Percentiles rank a stretch among this genome's conserved stretches.
Conservation (phyloP, 345 rosid genomes). For the Aegle marmelos region DNA sequence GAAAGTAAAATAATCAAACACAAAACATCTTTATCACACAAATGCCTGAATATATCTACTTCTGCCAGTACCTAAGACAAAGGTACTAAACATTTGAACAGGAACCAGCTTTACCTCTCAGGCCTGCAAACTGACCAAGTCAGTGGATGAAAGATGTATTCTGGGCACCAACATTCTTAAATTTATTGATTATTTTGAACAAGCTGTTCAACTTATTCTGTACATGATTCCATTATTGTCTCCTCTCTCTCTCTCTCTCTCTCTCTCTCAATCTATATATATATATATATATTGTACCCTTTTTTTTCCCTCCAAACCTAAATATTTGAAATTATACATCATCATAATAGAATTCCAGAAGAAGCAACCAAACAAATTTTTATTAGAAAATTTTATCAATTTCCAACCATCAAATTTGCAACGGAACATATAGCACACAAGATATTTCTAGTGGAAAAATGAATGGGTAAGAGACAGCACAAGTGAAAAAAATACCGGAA, state of each 20-base stretch:
- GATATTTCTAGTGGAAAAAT: neutral
- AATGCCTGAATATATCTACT: neutral
- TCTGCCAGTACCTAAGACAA: neutral
- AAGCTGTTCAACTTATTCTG: neutral
- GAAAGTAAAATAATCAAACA: neutral
- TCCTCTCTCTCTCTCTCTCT: too few relatives aligned
- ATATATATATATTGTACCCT: too few relatives aligned
- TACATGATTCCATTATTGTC: neutral
- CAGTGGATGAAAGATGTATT: neutral
- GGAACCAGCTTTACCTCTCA: neutral
- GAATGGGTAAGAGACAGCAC: neutral
- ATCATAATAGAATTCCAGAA: neutral
- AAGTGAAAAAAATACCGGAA: conserved; percentile 54
- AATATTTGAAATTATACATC: neutral
- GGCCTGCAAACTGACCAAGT: neutral
- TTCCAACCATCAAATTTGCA: neutral
- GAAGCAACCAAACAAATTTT: neutral
- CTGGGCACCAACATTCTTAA: neutral
- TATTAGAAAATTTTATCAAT: neutral
- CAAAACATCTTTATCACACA: neutral
- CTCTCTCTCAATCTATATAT: too few relatives aligned
- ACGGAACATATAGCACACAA: neutral
- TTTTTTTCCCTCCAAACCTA: neutral
- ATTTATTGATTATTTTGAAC: neutral
- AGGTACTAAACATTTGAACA: neutral